phyloP scores from a whole-genome alignment of 352 stramenopile genomes.

The Peronospora farinosa region DNA sequence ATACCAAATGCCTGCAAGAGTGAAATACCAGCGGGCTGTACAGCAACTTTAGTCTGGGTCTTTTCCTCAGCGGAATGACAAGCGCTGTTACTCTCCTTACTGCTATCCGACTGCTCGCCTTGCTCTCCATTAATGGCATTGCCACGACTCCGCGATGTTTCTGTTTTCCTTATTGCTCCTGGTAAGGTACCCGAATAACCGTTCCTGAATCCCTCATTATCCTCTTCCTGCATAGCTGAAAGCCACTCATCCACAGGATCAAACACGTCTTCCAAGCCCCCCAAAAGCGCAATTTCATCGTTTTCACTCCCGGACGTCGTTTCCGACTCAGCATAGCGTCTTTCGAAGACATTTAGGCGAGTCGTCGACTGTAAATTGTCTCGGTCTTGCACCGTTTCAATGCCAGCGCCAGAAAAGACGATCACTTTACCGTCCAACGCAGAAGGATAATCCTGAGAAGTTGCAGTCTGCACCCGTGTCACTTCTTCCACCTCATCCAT shows the following conservation, averaged over 20 bases:
- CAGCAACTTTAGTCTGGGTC: slow-evolving; percentile 1
- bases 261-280: slow-evolving; percentile 23
- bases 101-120: not conserved
- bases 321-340: slow-evolving; percentile 9
- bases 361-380: not conserved
- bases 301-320: slow-evolving; percentile 16
- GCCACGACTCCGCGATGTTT: not conserved
- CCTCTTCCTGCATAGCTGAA: slow-evolving; percentile 8
- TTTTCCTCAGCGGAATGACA: slow-evolving; percentile 4
- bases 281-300: slow-evolving; percentile 22
- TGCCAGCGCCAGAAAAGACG: not conserved
- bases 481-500: not conserved
- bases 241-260: slow-evolving; percentile 30
- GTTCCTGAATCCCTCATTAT: not conserved
- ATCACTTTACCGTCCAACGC: not conserved
- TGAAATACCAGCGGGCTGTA: slow-evolving; percentile 16
- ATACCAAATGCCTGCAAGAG: slow-evolving; percentile 35
- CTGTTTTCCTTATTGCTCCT: not conserved
- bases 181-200: not conserved
- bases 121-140: not conserved
- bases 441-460: not conserved
- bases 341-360: slow-evolving; percentile 3
- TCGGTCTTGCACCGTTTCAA: not conserved
- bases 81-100: not conserved
- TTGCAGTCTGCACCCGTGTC: not conserved